phyloP scores from a whole-genome alignment of 176 grass and related monocot species.

The Melocanna baccifera region DNA sequence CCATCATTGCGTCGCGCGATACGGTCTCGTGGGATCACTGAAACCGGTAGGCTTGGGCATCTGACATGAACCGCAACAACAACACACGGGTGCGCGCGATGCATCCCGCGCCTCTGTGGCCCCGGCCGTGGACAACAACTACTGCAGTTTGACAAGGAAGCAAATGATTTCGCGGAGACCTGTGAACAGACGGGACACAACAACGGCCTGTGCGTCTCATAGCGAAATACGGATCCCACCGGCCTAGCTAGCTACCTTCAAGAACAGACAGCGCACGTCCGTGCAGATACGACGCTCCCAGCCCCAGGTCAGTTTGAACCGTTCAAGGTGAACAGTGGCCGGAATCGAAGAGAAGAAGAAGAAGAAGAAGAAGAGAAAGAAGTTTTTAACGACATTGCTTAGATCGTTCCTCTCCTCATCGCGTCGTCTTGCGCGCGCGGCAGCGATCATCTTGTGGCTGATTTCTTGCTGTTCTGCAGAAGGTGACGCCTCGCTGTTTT shows the following conservation, averaged over 20 bases:
- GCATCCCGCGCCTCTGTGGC: background rate
- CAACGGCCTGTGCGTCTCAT: background rate
- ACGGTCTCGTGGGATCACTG: background rate
- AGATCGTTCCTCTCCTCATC: background rate
- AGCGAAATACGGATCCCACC: background rate
- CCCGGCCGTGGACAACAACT: background rate
- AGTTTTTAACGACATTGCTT: background rate
- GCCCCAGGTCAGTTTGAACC: background rate
- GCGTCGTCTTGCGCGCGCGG: background rate
- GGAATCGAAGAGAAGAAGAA: background rate
- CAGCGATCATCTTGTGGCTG: background rate
- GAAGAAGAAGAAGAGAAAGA: too few species aligned
- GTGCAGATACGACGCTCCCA: background rate
- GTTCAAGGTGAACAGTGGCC: background rate
- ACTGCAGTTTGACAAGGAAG: constrained; percentile 8
- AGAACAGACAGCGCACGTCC: background rate
- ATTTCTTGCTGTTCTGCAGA: background rate
- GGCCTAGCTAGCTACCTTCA: background rate
- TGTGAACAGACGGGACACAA: background rate
- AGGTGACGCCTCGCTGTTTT: constrained; percentile 1
- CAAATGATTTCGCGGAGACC: background rate
- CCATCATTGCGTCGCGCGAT: background rate
- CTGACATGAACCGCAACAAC: background rate
- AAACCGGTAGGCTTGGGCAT: background rate
- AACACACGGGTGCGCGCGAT: background rate